Conservation (phyloP, 1,139 yeast species). For the Suhomyces bokatorum region DNA sequence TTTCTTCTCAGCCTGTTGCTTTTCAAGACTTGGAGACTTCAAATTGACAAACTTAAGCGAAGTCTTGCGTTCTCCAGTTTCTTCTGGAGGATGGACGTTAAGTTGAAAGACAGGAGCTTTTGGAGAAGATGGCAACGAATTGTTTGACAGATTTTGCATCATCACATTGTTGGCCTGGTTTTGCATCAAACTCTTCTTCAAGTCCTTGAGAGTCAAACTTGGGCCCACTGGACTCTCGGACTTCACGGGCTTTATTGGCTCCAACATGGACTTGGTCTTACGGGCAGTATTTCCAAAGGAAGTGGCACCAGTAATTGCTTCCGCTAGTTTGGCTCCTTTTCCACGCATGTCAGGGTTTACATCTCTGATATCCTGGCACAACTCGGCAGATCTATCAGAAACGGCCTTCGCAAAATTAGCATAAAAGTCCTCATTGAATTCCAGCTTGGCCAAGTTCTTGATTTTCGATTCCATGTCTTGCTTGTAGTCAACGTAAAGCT, state of each 20-base stretch:
- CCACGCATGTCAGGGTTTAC: constrained; percentile 46
- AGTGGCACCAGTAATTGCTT: constrained; percentile 48
- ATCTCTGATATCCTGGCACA: constrained; percentile 39
- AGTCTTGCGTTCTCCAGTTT: constrained; percentile 10
- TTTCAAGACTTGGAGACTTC: constrained; percentile 13
- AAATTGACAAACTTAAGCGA: constrained; percentile 29
- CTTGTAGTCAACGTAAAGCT: constrained; percentile 33
- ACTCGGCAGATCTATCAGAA: constrained; percentile 40
- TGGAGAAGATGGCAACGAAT: constrained; percentile 9
- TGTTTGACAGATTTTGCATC: background rate
- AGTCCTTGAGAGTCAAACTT: constrained; percentile 40
- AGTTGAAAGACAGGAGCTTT: constrained; percentile 9
- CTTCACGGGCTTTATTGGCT: constrained; percentile 29
- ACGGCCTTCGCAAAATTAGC: constrained; percentile 32
- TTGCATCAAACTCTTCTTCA: constrained; percentile 30
- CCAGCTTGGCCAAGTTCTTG: constrained; percentile 16
- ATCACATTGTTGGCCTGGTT: constrained; percentile 1
- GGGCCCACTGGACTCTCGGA: constrained; percentile 19
- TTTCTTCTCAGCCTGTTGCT: constrained; percentile 6
- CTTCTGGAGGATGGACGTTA: constrained; percentile 12
- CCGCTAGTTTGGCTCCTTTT: constrained; percentile 47
- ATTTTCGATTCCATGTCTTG: constrained; percentile 25
- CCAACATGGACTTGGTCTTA: constrained; percentile 44
- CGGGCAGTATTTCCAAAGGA: constrained; percentile 42
- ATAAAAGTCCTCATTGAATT: constrained; percentile 33